phyloP scores from a whole-genome alignment of 2,329 filamentous ascomycete species.

The Graphium sp. region DNA sequence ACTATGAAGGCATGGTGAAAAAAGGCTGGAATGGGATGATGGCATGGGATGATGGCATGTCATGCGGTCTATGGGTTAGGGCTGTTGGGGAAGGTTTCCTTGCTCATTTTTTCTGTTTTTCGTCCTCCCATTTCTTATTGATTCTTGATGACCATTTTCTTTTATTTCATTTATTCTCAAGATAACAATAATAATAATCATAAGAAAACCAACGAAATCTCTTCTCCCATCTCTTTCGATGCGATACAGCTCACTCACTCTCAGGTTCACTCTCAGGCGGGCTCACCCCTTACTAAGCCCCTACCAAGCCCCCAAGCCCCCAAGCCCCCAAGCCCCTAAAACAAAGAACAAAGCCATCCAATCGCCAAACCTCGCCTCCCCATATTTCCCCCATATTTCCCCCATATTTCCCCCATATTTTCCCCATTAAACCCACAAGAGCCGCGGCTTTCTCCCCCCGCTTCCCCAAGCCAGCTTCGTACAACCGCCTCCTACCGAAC shows the following conservation, averaged over 20 bases:
- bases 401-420: conserved; percentile 1
- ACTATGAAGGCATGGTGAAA: too few species aligned
- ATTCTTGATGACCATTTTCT: neutral
- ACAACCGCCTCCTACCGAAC: too few species aligned
- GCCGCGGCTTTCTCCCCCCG: too few species aligned
- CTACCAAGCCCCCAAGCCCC: neutral
- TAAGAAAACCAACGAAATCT: neutral
- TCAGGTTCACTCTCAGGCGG: neutral
- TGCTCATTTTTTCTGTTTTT: neutral
- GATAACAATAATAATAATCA: neutral
- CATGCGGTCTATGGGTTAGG: too few species aligned
- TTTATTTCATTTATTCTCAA: neutral
- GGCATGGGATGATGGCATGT: too few species aligned
- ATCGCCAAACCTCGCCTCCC: neutral
- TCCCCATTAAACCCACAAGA: neutral
- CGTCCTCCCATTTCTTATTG: neutral
- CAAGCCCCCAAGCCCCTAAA: too few species aligned
- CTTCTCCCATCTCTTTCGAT: neutral
- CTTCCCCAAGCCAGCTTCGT: too few species aligned
- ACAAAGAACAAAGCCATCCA: neutral
- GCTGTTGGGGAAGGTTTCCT: neutral
- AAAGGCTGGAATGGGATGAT: too few species aligned
- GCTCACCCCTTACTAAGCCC: neutral
- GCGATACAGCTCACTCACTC: too few species aligned
- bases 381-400: neutral